A percentile compares a stretch with the other conserved stretches of the same genome.
Conservation (phyloP, 495 filamentous ascomycete genomes). For the Bacidia rubella region DNA sequence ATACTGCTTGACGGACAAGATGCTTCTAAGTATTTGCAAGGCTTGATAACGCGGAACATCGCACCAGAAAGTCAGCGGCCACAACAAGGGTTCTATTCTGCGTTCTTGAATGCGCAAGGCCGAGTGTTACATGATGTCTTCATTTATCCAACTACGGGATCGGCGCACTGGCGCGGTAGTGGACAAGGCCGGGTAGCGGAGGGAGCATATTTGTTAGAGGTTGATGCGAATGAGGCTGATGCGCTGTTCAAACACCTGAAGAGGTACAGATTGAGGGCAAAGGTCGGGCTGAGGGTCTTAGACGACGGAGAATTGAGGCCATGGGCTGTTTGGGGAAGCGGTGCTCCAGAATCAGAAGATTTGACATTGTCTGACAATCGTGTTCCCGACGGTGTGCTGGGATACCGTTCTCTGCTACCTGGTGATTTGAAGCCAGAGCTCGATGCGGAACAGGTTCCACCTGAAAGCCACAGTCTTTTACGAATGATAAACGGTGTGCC, state of each 20-base stretch:
- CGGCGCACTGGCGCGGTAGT: constrained; percentile 7
- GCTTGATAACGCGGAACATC: constrained; percentile 68
- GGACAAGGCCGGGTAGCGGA: constrained; percentile 31
- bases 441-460: constrained; percentile 19
- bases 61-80: constrained; percentile 19
- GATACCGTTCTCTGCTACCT: constrained; percentile 40
- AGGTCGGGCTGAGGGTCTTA: constrained; percentile 52
- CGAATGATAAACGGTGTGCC: constrained; percentile 67
- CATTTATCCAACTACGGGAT: constrained; percentile 46
- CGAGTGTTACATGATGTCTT: constrained; percentile 80
- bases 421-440: not conserved
- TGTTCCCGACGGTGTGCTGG: constrained; percentile 46
- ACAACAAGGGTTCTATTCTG: constrained; percentile 50
- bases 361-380: constrained; percentile 37
- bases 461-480: constrained; percentile 46
- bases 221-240: constrained; percentile 51
- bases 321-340: constrained; percentile 52
- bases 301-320: constrained; percentile 46
- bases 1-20: constrained; percentile 68
- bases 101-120: constrained; percentile 76
- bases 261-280: constrained; percentile 70
- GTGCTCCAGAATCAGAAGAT: constrained; percentile 28
- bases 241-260: constrained; percentile 55
- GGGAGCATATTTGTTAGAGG: constrained; percentile 65
- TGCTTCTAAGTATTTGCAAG: constrained; percentile 73